Evolutionary conservation across 495 filamentous ascomycete species (phyloP).

Genomic region (Daldinia bambusicola): DNA sequence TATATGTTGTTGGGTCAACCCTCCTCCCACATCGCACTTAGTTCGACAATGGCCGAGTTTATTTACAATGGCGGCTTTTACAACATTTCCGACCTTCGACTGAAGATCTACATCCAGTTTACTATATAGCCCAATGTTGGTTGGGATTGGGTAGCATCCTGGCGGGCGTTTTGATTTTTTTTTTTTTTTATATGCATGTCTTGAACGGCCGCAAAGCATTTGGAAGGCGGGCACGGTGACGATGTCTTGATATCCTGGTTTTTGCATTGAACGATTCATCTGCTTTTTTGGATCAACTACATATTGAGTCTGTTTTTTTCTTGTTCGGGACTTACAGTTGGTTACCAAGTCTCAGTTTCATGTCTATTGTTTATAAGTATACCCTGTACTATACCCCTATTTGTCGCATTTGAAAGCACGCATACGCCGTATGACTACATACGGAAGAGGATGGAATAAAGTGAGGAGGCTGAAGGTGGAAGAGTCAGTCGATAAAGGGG

Average conservation of each 20-base stretch:
- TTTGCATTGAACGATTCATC: constrained; percentile 33
- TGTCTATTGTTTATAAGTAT: constrained; percentile 41
- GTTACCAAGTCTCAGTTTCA: constrained; percentile 28
- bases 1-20: background rate
- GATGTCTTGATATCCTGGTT: constrained; percentile 35
- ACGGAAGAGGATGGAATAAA: constrained; percentile 13
- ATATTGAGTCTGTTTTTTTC: constrained; percentile 12
- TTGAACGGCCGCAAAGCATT: constrained; percentile 32
- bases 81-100: constrained; percentile 11
- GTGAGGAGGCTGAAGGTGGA: constrained; percentile 3
- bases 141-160: constrained; percentile 28
- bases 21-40: background rate
- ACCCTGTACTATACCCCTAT: constrained; percentile 42
- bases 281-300: constrained; percentile 26
- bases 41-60: background rate
- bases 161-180: constrained; percentile 41
- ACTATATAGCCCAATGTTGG: constrained; percentile 3
- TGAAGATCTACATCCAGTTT: constrained; percentile 10
- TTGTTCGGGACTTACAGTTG: constrained; percentile 14
- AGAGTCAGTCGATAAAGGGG: constrained; percentile 19
- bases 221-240: constrained; percentile 26
- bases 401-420: constrained; percentile 14
- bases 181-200: constrained; percentile 24
- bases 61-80: constrained; percentile 6
- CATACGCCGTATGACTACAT: constrained; percentile 26